Base-by-base conservation (phyloP, 495 filamentous ascomycete species). In the Aspergillus baeticus region DNA sequence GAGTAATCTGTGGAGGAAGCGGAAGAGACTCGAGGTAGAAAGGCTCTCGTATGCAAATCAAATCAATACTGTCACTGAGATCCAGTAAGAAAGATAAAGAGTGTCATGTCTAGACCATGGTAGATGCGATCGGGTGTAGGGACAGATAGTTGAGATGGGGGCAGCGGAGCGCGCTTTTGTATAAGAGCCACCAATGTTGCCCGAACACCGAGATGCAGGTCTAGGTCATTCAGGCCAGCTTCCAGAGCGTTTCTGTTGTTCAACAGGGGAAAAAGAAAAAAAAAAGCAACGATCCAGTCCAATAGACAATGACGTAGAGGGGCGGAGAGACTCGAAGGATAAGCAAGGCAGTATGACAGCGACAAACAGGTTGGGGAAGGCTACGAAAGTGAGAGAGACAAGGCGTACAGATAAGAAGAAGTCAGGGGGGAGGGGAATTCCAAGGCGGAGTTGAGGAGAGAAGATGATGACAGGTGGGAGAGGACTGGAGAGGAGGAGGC, bases 21-120 rank as follows among this genome's bases (percentile, higher is more conserved):
- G 14, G 42, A 36, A 10, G 42, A 52, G 4, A 36, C 11, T 14
- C n/a, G 10, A n/a, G 22, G 21, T 11, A 7, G 41, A 22, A 29
- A 46, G 35, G 21, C 7, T 45, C 26, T 54, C 18, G 13, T 29
- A 23, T 35, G 22, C 33, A 23, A 18, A 20, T 2, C 0, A 23
- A 11, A 43, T 11, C 5, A 22, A 22, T 49, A 56, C 29, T 55
- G 20, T 20, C 35, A 42, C 49, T 49, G 34, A 49, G 37, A 59
- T 20, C 21, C 6, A 37, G 10, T 37, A 33, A 53, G 29, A 37
- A 47, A 10, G 44, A 17, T 57, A 36, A 20, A 37, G 33, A 52
- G 15, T 50, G 26, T 29, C 44, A 61, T 54, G 31, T 54, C 54
- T 61, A 61, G 37, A 15, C 23, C 34, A 42, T 15, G 42, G 43